A percentile compares a stretch with the other conserved stretches of the same genome.
These are phyloP conservation scores for Mycena rosella DNA, from an alignment of 768 basidiomycete species.

Conservation along the genomic window DNA sequence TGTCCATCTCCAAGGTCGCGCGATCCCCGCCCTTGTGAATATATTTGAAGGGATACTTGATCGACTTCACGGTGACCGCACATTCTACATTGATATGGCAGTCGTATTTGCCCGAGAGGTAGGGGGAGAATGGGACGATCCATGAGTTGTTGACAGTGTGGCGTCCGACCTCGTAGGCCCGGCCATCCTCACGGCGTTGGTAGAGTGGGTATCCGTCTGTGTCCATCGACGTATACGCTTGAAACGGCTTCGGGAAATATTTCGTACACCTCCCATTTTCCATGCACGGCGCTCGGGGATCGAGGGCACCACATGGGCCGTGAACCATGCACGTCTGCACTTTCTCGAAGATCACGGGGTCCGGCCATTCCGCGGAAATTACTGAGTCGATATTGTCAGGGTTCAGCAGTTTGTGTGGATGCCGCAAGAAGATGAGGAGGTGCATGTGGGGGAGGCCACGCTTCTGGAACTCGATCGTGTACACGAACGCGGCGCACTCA, in stretches of 20 bases:
- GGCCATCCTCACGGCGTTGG: slow-evolving; percentile 37
- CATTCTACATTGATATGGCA: slow-evolving; percentile 58
- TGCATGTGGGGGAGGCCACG: slow-evolving; percentile 60
- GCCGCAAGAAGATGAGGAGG: slow-evolving; percentile 51
- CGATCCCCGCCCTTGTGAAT: slow-evolving; percentile 26
- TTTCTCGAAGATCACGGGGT: slow-evolving; percentile 23
- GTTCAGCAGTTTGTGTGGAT: slow-evolving; percentile 23
- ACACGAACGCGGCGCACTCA: slow-evolving; percentile 53
- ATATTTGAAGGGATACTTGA: slow-evolving; percentile 40
- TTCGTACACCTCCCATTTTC: slow-evolving; percentile 52
- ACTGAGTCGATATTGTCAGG: slow-evolving; percentile 1
- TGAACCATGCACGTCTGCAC: slow-evolving; percentile 56
- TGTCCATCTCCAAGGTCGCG: neutral
- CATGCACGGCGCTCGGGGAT: slow-evolving; percentile 50
- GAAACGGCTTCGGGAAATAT: slow-evolving; percentile 52
- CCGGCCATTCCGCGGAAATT: neutral
- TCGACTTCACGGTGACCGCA: slow-evolving; percentile 41
- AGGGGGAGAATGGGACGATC: slow-evolving; percentile 52
- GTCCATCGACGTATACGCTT: slow-evolving; percentile 43
- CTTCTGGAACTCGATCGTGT: slow-evolving; percentile 62
- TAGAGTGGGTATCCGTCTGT: slow-evolving; percentile 54
- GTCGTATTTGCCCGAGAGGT: slow-evolving; percentile 45
- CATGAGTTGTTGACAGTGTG: slow-evolving; percentile 43
- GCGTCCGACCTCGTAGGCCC: slow-evolving; percentile 15
- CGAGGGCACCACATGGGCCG: slow-evolving; percentile 48